Conservation (phyloP, 176 grass and related monocot genomes). For the Avena insularis region DNA sequence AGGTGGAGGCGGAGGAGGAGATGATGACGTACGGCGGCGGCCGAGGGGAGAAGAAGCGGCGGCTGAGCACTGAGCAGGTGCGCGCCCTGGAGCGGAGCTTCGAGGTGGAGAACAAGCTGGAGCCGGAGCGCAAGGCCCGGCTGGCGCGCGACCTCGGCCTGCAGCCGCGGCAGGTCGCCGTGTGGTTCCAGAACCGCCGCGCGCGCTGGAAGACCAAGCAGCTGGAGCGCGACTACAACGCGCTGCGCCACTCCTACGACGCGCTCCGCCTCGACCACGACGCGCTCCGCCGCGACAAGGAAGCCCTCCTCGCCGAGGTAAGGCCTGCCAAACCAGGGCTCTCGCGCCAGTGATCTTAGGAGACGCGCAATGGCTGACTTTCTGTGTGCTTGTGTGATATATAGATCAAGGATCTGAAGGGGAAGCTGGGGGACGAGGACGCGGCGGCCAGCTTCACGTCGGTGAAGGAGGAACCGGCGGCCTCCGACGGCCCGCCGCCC, state of each 20-base stretch:
- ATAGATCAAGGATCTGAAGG: slow-evolving; percentile 79
- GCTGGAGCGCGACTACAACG: slow-evolving; percentile 83
- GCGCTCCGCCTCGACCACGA: slow-evolving; percentile 60
- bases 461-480: slow-evolving; percentile 68
- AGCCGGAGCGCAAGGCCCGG: slow-evolving; percentile 82
- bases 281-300: slow-evolving; percentile 59
- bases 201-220: slow-evolving; percentile 97
- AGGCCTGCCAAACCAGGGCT: background rate
- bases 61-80: slow-evolving; percentile 83
- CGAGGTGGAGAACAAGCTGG: slow-evolving; percentile 97
- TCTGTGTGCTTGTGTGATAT: background rate
- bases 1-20: slow-evolving; percentile 46
- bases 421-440: slow-evolving; percentile 63
- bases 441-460: slow-evolving; percentile 62
- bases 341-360: background rate
- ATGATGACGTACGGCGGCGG: slow-evolving; percentile 49
- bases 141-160: slow-evolving; percentile 86
- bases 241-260: slow-evolving; percentile 63
- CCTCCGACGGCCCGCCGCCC: slow-evolving; percentile 44
- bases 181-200: slow-evolving; percentile 99
- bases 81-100: slow-evolving; percentile 83
- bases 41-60: slow-evolving; percentile 84
- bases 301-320: slow-evolving; percentile 66
- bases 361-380: slow-evolving; percentile 3
- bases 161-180: slow-evolving; percentile 91